Base-by-base conservation (phyloP, 2,329 filamentous ascomycete genomes). In the Pezizomycotina sp. region DNA sequence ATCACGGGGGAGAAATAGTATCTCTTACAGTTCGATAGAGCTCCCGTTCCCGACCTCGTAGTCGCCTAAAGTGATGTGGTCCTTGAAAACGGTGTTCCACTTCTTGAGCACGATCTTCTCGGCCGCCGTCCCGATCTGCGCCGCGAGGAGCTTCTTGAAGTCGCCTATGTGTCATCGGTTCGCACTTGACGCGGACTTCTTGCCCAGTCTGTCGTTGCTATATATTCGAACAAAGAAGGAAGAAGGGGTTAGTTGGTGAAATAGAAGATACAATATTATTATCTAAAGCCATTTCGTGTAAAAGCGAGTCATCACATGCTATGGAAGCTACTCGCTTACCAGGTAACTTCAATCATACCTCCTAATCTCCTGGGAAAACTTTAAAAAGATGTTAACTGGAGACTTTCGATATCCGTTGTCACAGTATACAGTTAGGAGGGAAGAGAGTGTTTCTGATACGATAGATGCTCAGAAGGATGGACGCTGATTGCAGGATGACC, bases 161-260 rank as follows among this genome's bases (percentile, higher is more conserved):
- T 49, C 43, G 13, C 46, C 43, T 38, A 51, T 48, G 10, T 50
- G 26, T 52, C 50, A 28, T 51, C 45, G 49, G 48, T 18, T 51
- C 48, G 34, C 50, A 52, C 24, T 53, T 48, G 45, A 53, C 40
- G 28, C 45, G 28, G 29, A 50, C 29, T 48, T 51, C 38, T 46
- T 36, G 41, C 38, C 45, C 37, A 46, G 24, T 82, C 83, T 1
- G 69, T 95, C 4, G 82, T 93, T 47, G 45, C 42, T 53, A 38
- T 21, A 31, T 26, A 21, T 27, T 18, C 27, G 18, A 41, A 29
- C 22, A 27, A 21, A 16, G 22, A 18, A 18, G 14, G 32, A 24
- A 49, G 39, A 34, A 51, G 45, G 34, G 51, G 47, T 51, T 51
- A 47, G 40, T 50, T 22, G 53, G 53, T 42, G 47, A 57, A 48